These are phyloP conservation scores for Nicotiana otophora DNA, from an alignment of 257 asterid species.

Conservation along the genomic window DNA sequence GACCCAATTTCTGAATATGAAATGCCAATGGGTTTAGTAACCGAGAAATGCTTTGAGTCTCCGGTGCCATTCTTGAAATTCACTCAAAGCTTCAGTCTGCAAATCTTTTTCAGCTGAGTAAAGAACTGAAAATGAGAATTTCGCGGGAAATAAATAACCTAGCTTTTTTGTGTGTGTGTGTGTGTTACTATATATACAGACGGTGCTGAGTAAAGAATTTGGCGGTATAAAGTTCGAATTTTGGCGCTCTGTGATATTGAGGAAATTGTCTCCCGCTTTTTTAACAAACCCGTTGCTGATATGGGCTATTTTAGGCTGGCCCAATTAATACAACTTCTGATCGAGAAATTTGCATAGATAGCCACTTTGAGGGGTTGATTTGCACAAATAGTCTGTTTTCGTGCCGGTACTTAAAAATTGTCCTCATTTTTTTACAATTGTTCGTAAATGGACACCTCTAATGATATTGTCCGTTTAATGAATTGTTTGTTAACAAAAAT, in stretches of 20 bases:
- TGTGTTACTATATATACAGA: no score
- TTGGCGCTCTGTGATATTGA: not conserved
- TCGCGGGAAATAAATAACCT: not conserved
- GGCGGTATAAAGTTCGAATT: not conserved
- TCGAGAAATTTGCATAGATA: no score
- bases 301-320: not conserved
- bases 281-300: not conserved
- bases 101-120: not conserved
- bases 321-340: not conserved
- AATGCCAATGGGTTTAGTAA: conserved; percentile 57
- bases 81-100: not conserved
- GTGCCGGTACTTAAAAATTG: no score
- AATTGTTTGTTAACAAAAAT: no score
- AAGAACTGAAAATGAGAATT: not conserved
- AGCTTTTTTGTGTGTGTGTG: no score
- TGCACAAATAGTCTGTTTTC: no score
- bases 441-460: no score
- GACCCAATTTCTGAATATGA: conserved; percentile 69
- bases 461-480: no score
- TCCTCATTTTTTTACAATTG: no score
- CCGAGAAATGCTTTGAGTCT: not conserved
- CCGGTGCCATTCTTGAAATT: conserved; percentile 2
- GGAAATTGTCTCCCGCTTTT: not conserved
- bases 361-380: no score
- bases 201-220: not conserved